Percentiles rank a stretch among this genome's conserved stretches.
These are phyloP conservation scores for Moniliophthora roreri DNA, from an alignment of 1,284 basidiomycete genomes.

Conservation along the genomic window DNA sequence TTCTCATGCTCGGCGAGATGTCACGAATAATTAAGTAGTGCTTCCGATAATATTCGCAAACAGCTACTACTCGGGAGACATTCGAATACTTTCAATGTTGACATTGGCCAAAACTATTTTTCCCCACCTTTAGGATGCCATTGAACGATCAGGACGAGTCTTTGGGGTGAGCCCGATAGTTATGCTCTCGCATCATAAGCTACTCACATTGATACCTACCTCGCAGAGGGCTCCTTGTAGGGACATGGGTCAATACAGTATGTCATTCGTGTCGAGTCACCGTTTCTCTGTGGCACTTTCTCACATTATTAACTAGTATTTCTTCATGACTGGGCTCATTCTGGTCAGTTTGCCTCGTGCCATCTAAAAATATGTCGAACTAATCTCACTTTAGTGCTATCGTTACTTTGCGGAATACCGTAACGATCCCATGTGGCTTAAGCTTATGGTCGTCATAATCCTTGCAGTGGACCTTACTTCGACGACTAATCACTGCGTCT, in stretches of 20 bases:
- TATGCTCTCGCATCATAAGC: too few species aligned
- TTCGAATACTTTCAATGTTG: too few species aligned
- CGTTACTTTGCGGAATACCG: neutral
- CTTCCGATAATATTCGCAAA: too few species aligned
- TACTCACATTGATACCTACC: too few species aligned
- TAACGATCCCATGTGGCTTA: neutral
- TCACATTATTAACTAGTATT: neutral
- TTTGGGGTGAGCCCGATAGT: too few species aligned
- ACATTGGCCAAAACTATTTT: too few species aligned
- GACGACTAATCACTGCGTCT: neutral
- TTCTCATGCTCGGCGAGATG: too few species aligned
- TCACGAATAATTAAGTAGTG: too few species aligned
- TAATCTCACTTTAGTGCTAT: neutral
- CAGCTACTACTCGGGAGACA: too few species aligned
- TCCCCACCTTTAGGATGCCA: too few species aligned
- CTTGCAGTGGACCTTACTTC: neutral
- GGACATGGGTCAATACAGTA: conserved; percentile 2
- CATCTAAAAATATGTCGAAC: neutral
- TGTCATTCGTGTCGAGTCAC: neutral
- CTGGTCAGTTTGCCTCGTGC: neutral
- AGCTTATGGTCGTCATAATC: neutral
- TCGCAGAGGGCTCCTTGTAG: conserved; percentile 1
- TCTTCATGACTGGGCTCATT: neutral
- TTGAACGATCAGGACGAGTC: too few species aligned
- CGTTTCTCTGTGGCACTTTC: too few species aligned